phyloP scores from a whole-genome alignment of 306 rosid genomes.

The Begonia peltatifolia region DNA sequence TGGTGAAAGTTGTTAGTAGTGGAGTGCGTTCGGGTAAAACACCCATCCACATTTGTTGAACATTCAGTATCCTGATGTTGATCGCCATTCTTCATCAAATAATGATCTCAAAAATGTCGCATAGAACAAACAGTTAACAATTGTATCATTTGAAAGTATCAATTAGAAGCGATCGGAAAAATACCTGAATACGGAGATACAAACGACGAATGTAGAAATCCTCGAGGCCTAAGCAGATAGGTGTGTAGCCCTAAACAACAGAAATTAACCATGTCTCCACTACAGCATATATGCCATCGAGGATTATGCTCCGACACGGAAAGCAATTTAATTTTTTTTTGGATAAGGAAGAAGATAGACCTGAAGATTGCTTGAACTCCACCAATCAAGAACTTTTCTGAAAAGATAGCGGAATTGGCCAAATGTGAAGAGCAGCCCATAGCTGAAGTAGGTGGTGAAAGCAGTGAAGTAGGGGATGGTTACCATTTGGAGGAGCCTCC shows the following conservation, averaged over 20 bases:
- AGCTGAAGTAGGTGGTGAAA: slow-evolving; percentile 85
- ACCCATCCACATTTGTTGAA: too few relatives aligned
- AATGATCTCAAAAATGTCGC: neutral
- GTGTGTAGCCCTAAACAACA: slow-evolving; percentile 59
- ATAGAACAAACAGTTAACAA: neutral
- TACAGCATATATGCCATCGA: neutral
- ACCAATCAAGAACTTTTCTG: slow-evolving; percentile 60
- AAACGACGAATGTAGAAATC: slow-evolving; percentile 77
- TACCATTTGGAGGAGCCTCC: slow-evolving; percentile 52
- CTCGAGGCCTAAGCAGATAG: slow-evolving; percentile 84
- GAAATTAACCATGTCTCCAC: neutral
- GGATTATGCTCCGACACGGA: neutral
- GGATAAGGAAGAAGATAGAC: slow-evolving; percentile 9
- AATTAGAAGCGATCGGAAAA: neutral
- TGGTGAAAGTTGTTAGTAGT: too few relatives aligned
- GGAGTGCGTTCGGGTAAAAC: too few relatives aligned
- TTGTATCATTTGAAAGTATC: neutral
- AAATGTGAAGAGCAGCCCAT: slow-evolving; percentile 75
- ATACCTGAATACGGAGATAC: slow-evolving; percentile 80
- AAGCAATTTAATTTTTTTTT: neutral
- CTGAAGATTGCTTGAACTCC: slow-evolving; percentile 49
- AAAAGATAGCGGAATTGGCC: slow-evolving; percentile 81
- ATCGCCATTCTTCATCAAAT: neutral
- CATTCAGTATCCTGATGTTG: neutral
- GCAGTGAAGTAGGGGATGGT: slow-evolving; percentile 81